Base-by-base conservation (phyloP, 2,329 filamentous ascomycete genomes). In the Cladosporium velox region DNA sequence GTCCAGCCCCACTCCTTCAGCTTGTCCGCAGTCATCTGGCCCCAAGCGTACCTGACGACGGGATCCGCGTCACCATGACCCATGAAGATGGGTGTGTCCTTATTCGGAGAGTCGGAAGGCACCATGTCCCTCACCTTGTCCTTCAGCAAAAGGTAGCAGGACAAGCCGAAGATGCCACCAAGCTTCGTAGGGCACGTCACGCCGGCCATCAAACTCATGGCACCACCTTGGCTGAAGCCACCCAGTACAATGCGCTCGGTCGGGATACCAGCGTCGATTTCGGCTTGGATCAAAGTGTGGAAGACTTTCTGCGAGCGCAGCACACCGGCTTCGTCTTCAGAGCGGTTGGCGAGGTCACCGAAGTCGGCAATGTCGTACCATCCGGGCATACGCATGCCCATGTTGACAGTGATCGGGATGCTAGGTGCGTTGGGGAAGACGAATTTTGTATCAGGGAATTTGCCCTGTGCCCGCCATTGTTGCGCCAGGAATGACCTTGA, bases 401-500 rank as follows among this genome's bases (percentile, higher is more conserved):
- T 66, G 26, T 66, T 61, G 15, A 89, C 83, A n/a, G 92, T 93
- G 76, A 97, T 92, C 35, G 93, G 92, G 64, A 96, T 95, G 44
- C 79, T 81, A 5, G 94, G 93, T 32, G 95, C 95, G 81, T 97
- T 91, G 18, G 95, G 95, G 78, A 99, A 90, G 75, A 99, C 87
- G 79, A 98, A 98, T 76, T 94, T 91, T 77, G 97, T 91, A 79
- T 97, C 91, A 66, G 93, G 87, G 70, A 98, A 92, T 75, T 90
- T 89, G 77, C 88, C 86, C 61, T 91, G 86, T 38, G 89, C 85
- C 65, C 92, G 88, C 90, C 91, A 97, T 79, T 94, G 92, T 82
- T 96, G 90, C 35, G 95, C 92, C 24, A 95, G 86, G 66, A 87
- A 88, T 54, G 90, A 86, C 87, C 88, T 88, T 70, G 54, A 38